Evolutionary conservation across 768 basidiomycete genomes (phyloP).

Genomic region (Pholiota molesta): DNA sequence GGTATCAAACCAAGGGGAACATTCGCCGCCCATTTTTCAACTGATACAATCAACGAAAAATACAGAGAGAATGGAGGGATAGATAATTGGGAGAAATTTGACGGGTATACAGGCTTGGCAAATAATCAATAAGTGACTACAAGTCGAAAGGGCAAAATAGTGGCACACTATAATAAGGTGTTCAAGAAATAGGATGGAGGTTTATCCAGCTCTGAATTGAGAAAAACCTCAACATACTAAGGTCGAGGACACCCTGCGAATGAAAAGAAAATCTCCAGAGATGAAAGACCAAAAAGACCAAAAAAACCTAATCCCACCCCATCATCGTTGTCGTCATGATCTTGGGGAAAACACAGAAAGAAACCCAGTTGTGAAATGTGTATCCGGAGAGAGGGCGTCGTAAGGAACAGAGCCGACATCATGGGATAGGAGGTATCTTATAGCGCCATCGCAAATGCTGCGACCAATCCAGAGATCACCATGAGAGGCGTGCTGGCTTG

Average conservation of each 20-base stretch:
- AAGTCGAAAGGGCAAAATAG: slow-evolving; percentile 17
- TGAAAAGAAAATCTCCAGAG: slow-evolving; percentile 27
- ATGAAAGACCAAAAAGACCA: slow-evolving; percentile 17
- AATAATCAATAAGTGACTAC: slow-evolving; percentile 16
- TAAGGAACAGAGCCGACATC: not conserved
- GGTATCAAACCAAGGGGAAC: slow-evolving; percentile 12
- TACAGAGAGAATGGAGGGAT: not conserved
- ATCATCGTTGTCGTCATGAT: slow-evolving; percentile 21
- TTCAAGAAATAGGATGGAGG: slow-evolving; percentile 17
- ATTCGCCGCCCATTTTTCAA: slow-evolving; percentile 3
- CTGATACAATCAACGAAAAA: slow-evolving; percentile 6
- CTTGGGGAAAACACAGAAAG: slow-evolving; percentile 10
- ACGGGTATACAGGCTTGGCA: slow-evolving; percentile 24
- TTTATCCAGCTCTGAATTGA: slow-evolving; percentile 29
- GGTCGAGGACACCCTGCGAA: slow-evolving; percentile 20
- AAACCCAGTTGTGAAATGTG: slow-evolving; percentile 9
- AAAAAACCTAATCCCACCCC: slow-evolving; percentile 18
- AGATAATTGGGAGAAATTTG: slow-evolving; percentile 9
- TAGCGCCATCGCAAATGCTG: slow-evolving; percentile 38
- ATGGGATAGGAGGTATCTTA: slow-evolving; percentile 32
- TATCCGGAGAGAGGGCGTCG: slow-evolving; percentile 15
- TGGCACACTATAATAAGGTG: slow-evolving; percentile 19
- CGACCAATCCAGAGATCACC: slow-evolving; percentile 42
- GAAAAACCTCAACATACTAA: slow-evolving; percentile 26
- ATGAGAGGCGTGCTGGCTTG: slow-evolving; percentile 45